Base-by-base conservation (phyloP, 345 rosid species). In the Carallia pectinifolia region DNA sequence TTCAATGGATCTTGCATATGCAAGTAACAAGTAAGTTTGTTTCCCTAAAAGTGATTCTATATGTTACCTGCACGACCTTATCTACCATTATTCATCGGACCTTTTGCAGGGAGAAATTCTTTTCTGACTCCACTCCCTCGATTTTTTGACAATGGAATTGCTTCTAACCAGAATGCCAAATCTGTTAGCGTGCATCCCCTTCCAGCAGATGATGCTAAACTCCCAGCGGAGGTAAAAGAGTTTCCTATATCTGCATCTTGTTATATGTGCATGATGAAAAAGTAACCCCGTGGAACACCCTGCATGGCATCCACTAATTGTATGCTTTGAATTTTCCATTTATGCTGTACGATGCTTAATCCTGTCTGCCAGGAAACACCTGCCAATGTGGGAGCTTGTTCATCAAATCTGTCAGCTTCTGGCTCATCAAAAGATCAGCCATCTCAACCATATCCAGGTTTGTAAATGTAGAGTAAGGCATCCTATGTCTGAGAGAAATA, bases 41-140 rank as follows among this genome's bases (percentile, higher is more conserved):
- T 31, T 13, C 33, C 33, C 7, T 62, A 5, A 13, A 55, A 58
- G 5, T 44, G 62, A 1, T 19, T 5, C 38, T 47, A 55, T 7
- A 31, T 60, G 58, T 17, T 65, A 73, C 69, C 40, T 23, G 64
- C 72, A 60, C 52, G 19, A 34, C 53, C 27, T 66, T 68, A 66
- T 70, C 52, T 58, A 63, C 59, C 53, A 9, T 48, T 68, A 60
- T 72, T 44, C 72, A 4, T 30, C 56, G 19, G 48, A 52, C 52
- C 27, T 66, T 56, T 77, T 63, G 65, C 67, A 89, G 94, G 94
- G 62, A 85, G 77, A 80, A 81, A 66, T 73, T 81, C 84, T 65
- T 87, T 85, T 75, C 67, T 87, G 71, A 78, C 85, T 76, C 94
- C 89, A 50, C 79, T 84, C 70, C 84, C 86, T 48, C 84, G 81